phyloP scores from a whole-genome alignment of 2,329 filamentous ascomycete genomes.

The Cercospora nicotianae region DNA sequence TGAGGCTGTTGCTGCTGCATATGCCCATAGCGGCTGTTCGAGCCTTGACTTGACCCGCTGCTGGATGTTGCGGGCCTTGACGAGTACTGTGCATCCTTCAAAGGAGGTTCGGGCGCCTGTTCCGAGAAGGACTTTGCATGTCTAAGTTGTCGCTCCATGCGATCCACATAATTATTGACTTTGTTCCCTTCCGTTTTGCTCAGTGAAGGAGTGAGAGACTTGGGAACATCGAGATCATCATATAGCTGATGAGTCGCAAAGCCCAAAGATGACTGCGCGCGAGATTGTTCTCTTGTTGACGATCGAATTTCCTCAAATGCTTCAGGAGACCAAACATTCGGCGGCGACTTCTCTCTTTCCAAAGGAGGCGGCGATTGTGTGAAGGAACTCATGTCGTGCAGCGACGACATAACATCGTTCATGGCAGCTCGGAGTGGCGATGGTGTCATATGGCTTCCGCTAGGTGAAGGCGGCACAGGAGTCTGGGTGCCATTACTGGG shows the following conservation, averaged over 20 bases:
- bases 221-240: slow-evolving; percentile 48
- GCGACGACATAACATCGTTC: slow-evolving; percentile 95
- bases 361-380: slow-evolving; percentile 47
- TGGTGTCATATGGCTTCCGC: slow-evolving; percentile 63
- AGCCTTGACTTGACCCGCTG: slow-evolving; percentile 33
- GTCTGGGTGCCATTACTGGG: slow-evolving; percentile 58
- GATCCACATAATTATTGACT: slow-evolving; percentile 81
- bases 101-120: slow-evolving; percentile 40
- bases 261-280: slow-evolving; percentile 74
- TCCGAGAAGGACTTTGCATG: slow-evolving; percentile 61
- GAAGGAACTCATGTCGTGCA: slow-evolving; percentile 78
- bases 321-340: slow-evolving; percentile 87
- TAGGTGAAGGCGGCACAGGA: slow-evolving; percentile 68
- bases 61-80: slow-evolving; percentile 33
- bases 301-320: slow-evolving; percentile 65
- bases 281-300: slow-evolving; percentile 64
- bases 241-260: slow-evolving; percentile 49
- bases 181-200: slow-evolving; percentile 61
- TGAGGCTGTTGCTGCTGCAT: slow-evolving; percentile 47
- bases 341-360: slow-evolving; percentile 57
- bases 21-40: slow-evolving; percentile 32
- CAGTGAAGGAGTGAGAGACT: slow-evolving; percentile 49
- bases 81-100: slow-evolving; percentile 35
- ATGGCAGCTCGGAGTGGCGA: slow-evolving; percentile 92
- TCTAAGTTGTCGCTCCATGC: slow-evolving; percentile 82